Percentiles rank a stretch among this genome's conserved stretches.
Conservation (phyloP, 2,329 filamentous ascomycete species). For the Fusarium miscanthi region DNA sequence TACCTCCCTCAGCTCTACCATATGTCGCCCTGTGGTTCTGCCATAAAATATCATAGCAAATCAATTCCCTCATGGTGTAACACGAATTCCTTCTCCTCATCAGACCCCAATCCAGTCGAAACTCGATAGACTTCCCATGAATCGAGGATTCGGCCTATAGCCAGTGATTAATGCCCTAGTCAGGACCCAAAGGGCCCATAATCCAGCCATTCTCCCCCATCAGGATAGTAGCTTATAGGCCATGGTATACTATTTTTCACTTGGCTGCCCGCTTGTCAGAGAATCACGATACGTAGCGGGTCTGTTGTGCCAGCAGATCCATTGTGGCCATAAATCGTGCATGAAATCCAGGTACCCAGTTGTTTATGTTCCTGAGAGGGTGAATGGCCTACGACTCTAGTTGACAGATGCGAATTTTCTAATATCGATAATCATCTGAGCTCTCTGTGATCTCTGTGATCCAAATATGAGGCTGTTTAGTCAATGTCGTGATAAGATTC, state of each 20-base stretch:
- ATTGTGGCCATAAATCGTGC: conserved; percentile 41
- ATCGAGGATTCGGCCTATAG: conserved; percentile 34
- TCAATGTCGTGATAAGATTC: conserved; percentile 24
- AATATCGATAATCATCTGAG: background rate
- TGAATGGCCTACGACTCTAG: background rate
- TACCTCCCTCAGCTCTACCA: background rate
- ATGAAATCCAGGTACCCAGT: conserved; percentile 39
- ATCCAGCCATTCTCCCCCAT: conserved; percentile 36
- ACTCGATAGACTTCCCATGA: conserved; percentile 26
- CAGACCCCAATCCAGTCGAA: conserved; percentile 26
- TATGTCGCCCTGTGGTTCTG: background rate
- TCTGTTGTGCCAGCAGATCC: conserved; percentile 42
- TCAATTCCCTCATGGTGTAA: background rate
- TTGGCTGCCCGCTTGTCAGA: conserved; percentile 17
- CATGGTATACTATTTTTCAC: conserved; percentile 28
- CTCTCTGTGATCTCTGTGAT: background rate
- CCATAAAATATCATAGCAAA: background rate
- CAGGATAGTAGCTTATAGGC: conserved; percentile 22
- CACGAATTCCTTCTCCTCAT: background rate
- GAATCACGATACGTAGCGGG: conserved; percentile 44
- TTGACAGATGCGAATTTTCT: conserved; percentile 1
- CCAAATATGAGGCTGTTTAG: conserved; percentile 14
- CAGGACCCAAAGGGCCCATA: conserved; percentile 31
- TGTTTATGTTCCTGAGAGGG: conserved; percentile 34
- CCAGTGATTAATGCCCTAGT: conserved; percentile 23